Conservation (phyloP, 805 yeast genomes). For the Candida andamanensis region DNA sequence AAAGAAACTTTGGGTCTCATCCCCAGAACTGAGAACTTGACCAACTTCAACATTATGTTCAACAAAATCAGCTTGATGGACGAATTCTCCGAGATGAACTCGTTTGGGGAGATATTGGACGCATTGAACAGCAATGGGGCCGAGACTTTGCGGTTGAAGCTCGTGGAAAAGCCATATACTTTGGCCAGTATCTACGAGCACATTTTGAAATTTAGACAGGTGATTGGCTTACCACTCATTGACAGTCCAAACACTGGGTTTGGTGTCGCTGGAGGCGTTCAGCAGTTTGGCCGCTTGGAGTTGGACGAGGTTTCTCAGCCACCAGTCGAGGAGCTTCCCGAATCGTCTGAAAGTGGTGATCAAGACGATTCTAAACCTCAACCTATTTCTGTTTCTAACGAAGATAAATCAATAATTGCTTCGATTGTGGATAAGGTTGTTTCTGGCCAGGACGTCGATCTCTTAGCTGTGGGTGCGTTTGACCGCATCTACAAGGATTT, state of each 20-base stretch:
- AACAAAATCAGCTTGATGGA: conserved; percentile 29
- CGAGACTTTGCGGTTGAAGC: conserved; percentile 32
- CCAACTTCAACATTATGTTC: conserved; percentile 49
- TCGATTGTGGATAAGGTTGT: conserved; percentile 1
- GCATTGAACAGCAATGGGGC: conserved; percentile 16
- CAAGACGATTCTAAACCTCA: conserved; percentile 11
- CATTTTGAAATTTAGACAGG: conserved; percentile 57
- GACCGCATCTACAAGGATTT: conserved; percentile 23
- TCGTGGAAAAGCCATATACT: conserved; percentile 55
- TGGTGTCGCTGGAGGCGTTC: conserved; percentile 44
- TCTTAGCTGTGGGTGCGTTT: conserved; percentile 23
- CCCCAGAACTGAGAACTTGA: conserved; percentile 53
- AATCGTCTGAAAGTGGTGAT: conserved; percentile 11
- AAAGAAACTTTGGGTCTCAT: conserved; percentile 53
- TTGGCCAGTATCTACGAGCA: conserved; percentile 60
- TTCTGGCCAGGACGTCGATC: conserved; percentile 5
- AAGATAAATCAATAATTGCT: conserved; percentile 7
- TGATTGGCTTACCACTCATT: conserved; percentile 46
- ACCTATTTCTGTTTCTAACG: conserved; percentile 4
- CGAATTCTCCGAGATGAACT: conserved; percentile 21
- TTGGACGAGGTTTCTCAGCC: conserved; percentile 26
- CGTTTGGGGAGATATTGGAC: conserved; percentile 20
- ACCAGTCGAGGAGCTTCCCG: conserved; percentile 5
- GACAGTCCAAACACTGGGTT: conserved; percentile 41
- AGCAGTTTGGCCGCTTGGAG: conserved; percentile 40